Evolutionary conservation across 179 eudicot species (phyloP), one percentile per base, ranked within the genome.

Genomic region (Silene coronaria): DNA sequence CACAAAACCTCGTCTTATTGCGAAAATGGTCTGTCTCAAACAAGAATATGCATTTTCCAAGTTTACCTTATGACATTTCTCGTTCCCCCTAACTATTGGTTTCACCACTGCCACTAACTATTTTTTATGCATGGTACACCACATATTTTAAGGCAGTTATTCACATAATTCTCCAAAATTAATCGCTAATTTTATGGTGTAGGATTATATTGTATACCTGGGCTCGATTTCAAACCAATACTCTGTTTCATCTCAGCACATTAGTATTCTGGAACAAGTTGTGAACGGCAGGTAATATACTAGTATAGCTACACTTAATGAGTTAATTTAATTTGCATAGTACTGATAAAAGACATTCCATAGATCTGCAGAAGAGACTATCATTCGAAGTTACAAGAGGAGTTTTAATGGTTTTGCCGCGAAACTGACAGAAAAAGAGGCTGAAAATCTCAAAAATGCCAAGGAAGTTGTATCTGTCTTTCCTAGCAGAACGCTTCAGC

Each of bases 391-490:
- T 12, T 71, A 53, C 27, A 16, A 27, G 46, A 53, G 64, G 46
- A 71, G 74, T 30, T 55, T 71, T 5, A 71, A 30, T 71, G 74
- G 74, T n/a, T 71, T 71, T 71, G 63, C 74, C 34, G 74, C 74
- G 6, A 71, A 23, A 71, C 46, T 71, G 21, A 55, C 74, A 11
- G 23, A 28, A 3, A 55, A 71, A 55, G 74, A 71, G 26, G 55
- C 55, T 14, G 26, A 71, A 71, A 71, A 55, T 53, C 74, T 71
- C 38, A 71, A 71, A 61, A n/a, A 13, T 30, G 1, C 55, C 24
- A 55, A 71, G 45, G 64, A 71, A n/a, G 96, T 91, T 48, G 78
- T 87, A 26, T 90, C 96, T 0, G 88, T 91, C 36, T 91, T 91
- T 70, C 84, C 85, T 69, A 87, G 96, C 81, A 80, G 74, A 61